phyloP scores from a whole-genome alignment of 2,329 filamentous ascomycete species.

The Pyrenochaeta sp. region DNA sequence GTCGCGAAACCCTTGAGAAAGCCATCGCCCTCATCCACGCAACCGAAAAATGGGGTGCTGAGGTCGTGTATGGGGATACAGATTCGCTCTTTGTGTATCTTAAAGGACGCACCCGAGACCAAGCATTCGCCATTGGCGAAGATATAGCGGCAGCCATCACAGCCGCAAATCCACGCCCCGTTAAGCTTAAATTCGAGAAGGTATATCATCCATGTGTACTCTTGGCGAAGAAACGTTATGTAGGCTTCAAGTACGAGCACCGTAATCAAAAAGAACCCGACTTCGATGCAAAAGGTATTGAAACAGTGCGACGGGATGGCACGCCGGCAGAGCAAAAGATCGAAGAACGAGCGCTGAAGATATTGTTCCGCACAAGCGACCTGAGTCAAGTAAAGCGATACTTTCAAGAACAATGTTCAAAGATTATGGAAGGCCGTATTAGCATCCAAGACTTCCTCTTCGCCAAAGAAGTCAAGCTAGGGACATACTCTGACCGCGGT shows the following conservation, averaged over 20 bases:
- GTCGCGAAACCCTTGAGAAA: slow-evolving; percentile 91
- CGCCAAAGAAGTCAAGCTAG: slow-evolving; percentile 88
- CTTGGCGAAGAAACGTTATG: slow-evolving; percentile 96
- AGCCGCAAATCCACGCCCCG: slow-evolving; percentile 84
- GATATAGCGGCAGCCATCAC: slow-evolving; percentile 92
- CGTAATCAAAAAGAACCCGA: slow-evolving; percentile 79
- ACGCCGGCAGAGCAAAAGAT: slow-evolving; percentile 97
- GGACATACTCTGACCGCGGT: slow-evolving; percentile 84
- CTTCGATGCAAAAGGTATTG: slow-evolving; percentile 98
- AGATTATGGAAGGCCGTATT: slow-evolving; percentile 89
- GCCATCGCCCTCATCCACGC: slow-evolving; percentile 94
- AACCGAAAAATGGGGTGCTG: slow-evolving; percentile 85
- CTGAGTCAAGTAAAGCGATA: slow-evolving; percentile 88
- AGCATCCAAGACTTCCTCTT: slow-evolving; percentile 97
- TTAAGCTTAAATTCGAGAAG: slow-evolving; percentile 98
- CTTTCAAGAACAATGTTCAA: slow-evolving; percentile 88
- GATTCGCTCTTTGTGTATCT: slow-evolving; percentile 93
- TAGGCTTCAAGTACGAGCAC: slow-evolving; percentile 95
- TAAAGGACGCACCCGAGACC: slow-evolving; percentile 82
- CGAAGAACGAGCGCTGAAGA: slow-evolving; percentile 87
- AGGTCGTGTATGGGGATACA: slow-evolving; percentile 98
- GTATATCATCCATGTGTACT: slow-evolving; percentile 96
- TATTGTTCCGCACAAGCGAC: slow-evolving; percentile 90
- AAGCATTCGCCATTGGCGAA: slow-evolving; percentile 91
- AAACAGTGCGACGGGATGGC: slow-evolving; percentile 93